Evolutionary conservation across 2,329 filamentous ascomycete genomes (phyloP).

Genomic region (Byssoonygena ceratinophila): DNA sequence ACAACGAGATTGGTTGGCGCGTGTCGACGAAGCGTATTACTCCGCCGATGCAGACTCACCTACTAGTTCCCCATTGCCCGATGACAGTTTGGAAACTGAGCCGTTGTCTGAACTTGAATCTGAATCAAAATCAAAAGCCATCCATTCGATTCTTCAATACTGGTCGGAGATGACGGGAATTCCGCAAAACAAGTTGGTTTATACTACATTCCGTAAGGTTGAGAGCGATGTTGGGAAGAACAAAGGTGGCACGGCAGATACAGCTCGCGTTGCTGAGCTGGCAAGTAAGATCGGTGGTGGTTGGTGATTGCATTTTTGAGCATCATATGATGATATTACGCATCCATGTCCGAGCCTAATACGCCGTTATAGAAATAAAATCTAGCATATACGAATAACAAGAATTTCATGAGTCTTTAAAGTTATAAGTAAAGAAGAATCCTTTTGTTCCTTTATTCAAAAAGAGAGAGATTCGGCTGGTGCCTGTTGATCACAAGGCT

Average conservation of each 20-base stretch:
- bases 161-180: conserved; percentile 68
- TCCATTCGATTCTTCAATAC: conserved; percentile 51
- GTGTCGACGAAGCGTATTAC: conserved; percentile 83
- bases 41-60: conserved; percentile 55
- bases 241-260: conserved; percentile 49
- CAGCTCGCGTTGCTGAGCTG: conserved; percentile 74
- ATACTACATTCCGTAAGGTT: conserved; percentile 83
- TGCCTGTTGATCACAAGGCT: too few relatives aligned
- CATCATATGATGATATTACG: not conserved
- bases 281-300: conserved; percentile 86
- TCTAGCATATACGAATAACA: too few relatives aligned
- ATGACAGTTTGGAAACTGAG: conserved; percentile 21
- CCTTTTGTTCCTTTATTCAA: too few relatives aligned
- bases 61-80: conserved; percentile 15
- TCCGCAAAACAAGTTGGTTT: conserved; percentile 59
- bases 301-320: conserved; percentile 49
- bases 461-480: too few relatives aligned
- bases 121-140: conserved; percentile 21
- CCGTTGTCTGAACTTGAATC: conserved; percentile 19
- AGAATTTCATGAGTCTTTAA: too few relatives aligned
- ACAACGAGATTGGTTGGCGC: conserved; percentile 74
- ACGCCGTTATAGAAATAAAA: too few relatives aligned
- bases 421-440: too few relatives aligned
- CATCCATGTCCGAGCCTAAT: too few relatives aligned
- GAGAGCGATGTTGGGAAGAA: conserved; percentile 89